Conservation (phyloP, 2,329 filamentous ascomycete species). For the Metarhizium brunneum region DNA sequence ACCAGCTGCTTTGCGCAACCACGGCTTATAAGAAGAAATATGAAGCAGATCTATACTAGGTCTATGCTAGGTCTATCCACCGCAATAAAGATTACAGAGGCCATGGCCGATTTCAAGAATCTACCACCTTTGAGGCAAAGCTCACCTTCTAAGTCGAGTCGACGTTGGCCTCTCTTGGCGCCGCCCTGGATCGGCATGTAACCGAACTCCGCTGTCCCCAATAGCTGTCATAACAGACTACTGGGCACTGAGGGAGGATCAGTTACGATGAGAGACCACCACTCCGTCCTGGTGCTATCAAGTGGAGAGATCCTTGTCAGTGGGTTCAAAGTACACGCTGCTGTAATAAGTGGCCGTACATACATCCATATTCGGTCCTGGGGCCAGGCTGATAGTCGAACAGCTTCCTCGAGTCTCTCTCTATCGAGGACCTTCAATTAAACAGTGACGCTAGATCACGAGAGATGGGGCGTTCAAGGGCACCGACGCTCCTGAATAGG, state of each 20-base stretch:
- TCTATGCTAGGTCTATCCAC: no score
- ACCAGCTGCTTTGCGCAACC: no score
- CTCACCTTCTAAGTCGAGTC: background rate
- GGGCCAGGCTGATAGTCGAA: background rate
- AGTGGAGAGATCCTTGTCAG: background rate
- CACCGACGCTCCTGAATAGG: background rate
- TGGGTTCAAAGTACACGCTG: no score
- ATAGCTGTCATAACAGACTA: background rate
- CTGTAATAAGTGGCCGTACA: no score
- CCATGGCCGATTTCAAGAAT: no score
- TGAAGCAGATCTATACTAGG: no score
- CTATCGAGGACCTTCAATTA: constrained; percentile 2
- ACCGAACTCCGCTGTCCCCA: background rate
- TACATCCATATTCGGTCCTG: background rate
- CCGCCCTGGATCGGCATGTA: background rate
- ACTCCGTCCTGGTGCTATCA: background rate
- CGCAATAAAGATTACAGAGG: no score
- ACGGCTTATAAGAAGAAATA: no score
- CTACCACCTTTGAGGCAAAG: background rate
- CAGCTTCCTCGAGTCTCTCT: background rate
- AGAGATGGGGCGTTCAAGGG: background rate
- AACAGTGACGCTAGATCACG: constrained; percentile 1
- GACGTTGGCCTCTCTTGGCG: background rate
- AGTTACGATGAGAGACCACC: background rate
- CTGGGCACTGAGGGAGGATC: background rate